These are phyloP conservation scores for Sinapis alba DNA, from an alignment of 441 rosid genomes.

Conservation along the genomic window DNA sequence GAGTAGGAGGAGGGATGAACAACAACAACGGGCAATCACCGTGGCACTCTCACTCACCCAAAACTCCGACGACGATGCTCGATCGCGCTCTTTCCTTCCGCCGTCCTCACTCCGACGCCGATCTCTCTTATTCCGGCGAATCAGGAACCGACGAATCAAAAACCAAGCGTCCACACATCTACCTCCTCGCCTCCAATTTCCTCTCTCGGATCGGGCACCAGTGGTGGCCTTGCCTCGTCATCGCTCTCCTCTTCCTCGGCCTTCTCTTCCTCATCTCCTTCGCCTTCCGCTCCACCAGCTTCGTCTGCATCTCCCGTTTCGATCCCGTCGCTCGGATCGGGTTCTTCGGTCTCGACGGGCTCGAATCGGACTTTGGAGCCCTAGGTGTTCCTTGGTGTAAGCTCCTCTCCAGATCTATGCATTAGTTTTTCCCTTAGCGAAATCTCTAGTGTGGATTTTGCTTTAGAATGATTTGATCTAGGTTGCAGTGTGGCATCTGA, in stretches of 20 bases:
- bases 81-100: slow-evolving; percentile 77
- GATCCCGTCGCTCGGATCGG: slow-evolving; percentile 70
- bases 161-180: slow-evolving; percentile 68
- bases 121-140: slow-evolving; percentile 38
- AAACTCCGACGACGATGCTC: slow-evolving; percentile 51
- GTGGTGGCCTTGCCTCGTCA: slow-evolving; percentile 57
- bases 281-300: slow-evolving; percentile 54
- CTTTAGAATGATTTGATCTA: too few relatives aligned
- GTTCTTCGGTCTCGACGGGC: slow-evolving; percentile 74
- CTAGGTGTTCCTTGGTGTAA: slow-evolving; percentile 99
- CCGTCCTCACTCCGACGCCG: slow-evolving; percentile 57
- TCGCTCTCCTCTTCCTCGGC: slow-evolving; percentile 50
- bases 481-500: not conserved
- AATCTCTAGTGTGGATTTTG: too few relatives aligned
- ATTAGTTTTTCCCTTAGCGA: too few relatives aligned
- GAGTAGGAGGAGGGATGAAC: not conserved
- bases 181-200: slow-evolving; percentile 59
- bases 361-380: slow-evolving; percentile 83
- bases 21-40: slow-evolving; percentile 33
- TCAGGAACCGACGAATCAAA: slow-evolving; percentile 72
- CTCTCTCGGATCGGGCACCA: slow-evolving; percentile 55
- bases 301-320: slow-evolving; percentile 78
- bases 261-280: slow-evolving; percentile 60
- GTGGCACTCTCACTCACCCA: slow-evolving; percentile 51
- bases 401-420: too few relatives aligned